Conservation (phyloP, 306 rosid species). For the Dalbergia oliveri region DNA sequence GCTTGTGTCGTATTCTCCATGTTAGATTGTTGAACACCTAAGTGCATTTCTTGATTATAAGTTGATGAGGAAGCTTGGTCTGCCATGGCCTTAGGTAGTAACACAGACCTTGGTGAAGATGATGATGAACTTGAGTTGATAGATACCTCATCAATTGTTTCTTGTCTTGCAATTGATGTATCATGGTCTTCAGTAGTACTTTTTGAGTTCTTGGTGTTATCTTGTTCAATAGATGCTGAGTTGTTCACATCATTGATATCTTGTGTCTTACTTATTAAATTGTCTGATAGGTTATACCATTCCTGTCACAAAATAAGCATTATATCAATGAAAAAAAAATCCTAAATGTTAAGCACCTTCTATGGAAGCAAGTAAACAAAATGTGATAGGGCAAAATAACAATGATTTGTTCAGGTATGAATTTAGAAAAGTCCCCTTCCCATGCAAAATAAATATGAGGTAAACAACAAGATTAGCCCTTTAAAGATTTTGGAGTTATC, state of each 20-base stretch:
- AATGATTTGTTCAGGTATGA: slow-evolving; percentile 6
- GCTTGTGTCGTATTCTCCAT: slow-evolving; percentile 36
- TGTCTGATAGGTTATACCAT: slow-evolving; percentile 35
- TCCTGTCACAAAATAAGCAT: slow-evolving; percentile 47
- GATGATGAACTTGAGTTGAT: slow-evolving; percentile 50
- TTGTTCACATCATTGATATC: slow-evolving; percentile 28
- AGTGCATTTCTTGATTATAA: slow-evolving; percentile 34
- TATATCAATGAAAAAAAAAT: neutral
- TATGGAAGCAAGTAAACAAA: neutral
- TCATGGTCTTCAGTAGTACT: slow-evolving; percentile 37
- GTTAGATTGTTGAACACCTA: slow-evolving; percentile 28
- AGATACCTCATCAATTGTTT: slow-evolving; percentile 46
- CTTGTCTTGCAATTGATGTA: slow-evolving; percentile 48
- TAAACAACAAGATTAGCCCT: no score
- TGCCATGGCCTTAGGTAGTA: slow-evolving; percentile 20
- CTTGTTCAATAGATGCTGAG: slow-evolving; percentile 34
- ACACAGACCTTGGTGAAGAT: slow-evolving; percentile 55
- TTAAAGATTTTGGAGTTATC: no score
- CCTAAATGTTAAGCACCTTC: neutral
- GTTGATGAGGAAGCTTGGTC: slow-evolving; percentile 41
- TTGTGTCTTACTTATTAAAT: slow-evolving; percentile 38
- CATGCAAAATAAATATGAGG: neutral
- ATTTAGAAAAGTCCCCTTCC: neutral
- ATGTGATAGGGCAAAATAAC: neutral
- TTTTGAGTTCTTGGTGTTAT: slow-evolving; percentile 38